Base-by-base conservation (phyloP, 495 filamentous ascomycete genomes). In the Penicillium angulare region DNA sequence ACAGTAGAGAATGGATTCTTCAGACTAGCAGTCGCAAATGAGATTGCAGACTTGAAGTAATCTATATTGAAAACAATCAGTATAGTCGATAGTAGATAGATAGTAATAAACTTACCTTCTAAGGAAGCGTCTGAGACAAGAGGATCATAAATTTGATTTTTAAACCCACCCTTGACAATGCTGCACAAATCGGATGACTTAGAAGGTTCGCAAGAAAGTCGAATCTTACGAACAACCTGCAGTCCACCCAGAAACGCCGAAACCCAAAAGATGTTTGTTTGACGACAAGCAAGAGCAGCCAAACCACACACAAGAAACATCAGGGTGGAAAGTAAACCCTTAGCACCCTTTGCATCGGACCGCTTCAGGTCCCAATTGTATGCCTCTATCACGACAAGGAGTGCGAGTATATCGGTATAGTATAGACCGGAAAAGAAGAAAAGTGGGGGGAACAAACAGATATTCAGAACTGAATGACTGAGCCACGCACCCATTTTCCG, bases 191-290 rank as follows among this genome's bases (percentile, higher is more conserved):
- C 51, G 12, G 64, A 58, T 7, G 61, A 56, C 17, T 43, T 27
- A 20, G 60, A 68, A 6, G 45, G 20, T 33, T 64, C 65, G 5
- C 69, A 61, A 27, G 57, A 59, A 22, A 59, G 42, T 15, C 61
- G 61, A 36, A 75, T 54, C 18, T 47, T 68, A 55, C 61, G 80
- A 42, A 89, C 77, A 12, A 80, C 75, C 49, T 89, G 84, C 21
- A 92, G 54, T 13, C 85, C 90, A 49, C 90, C 90, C 49, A 95
- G 79, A 63, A 93, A 97, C 0, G 91, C 71, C 1, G 88, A 83
- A 2, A 92, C 87, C 93, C 93, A 98, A 65, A 97, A 91, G 51
- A 97, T 87, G 60, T 98, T 98, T 9, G 93, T 98, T 68, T 98
- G 93, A 24, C 93, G 74, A 72, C 92, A 91, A 15, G 79, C 71